These are phyloP conservation scores for Atkinsonella texensis DNA, from an alignment of 2,329 filamentous ascomycete species.

Conservation along the genomic window DNA sequence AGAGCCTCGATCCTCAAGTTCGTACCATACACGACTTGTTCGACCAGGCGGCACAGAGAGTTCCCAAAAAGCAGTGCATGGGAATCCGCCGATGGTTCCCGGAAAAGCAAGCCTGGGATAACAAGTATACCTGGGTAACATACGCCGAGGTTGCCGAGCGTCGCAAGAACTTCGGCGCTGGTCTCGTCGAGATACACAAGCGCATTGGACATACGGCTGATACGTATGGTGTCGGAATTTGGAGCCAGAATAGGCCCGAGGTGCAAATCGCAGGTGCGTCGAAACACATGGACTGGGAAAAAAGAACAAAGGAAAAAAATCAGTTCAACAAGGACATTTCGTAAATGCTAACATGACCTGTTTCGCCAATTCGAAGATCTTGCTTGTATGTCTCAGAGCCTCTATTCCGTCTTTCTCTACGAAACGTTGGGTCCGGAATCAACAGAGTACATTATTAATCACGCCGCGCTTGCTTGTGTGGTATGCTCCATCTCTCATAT, in stretches of 20 bases:
- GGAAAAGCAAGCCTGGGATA: conserved; percentile 56
- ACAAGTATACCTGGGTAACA: conserved; percentile 70
- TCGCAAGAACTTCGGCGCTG: conserved; percentile 73
- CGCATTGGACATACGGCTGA: conserved; percentile 47
- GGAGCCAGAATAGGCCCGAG: conserved; percentile 75
- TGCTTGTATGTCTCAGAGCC: conserved; percentile 71
- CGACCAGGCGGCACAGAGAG: conserved; percentile 49
- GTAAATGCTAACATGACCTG: not conserved
- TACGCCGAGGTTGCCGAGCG: conserved; percentile 70
- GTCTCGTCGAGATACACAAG: conserved; percentile 71
- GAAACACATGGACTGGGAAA: not conserved
- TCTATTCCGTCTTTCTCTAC: conserved; percentile 88
- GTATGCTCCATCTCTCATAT: conserved; percentile 73
- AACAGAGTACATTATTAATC: conserved; percentile 92
- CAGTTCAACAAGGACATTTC: not conserved
- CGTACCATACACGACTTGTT: conserved; percentile 72
- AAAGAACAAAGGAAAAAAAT: too few relatives aligned
- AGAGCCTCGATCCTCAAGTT: conserved; percentile 57
- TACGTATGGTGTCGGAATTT: conserved; percentile 65
- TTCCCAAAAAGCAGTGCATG: conserved; percentile 59
- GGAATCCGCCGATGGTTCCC: conserved; percentile 73
- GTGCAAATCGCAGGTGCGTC: conserved; percentile 66
- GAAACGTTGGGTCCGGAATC: conserved; percentile 86
- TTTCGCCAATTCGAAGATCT: conserved; percentile 45
- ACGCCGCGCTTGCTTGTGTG: conserved; percentile 64